These are phyloP conservation scores for Cadophora luteo-olivacea DNA, from an alignment of 2,329 filamentous ascomycete species.

Conservation along the genomic window DNA sequence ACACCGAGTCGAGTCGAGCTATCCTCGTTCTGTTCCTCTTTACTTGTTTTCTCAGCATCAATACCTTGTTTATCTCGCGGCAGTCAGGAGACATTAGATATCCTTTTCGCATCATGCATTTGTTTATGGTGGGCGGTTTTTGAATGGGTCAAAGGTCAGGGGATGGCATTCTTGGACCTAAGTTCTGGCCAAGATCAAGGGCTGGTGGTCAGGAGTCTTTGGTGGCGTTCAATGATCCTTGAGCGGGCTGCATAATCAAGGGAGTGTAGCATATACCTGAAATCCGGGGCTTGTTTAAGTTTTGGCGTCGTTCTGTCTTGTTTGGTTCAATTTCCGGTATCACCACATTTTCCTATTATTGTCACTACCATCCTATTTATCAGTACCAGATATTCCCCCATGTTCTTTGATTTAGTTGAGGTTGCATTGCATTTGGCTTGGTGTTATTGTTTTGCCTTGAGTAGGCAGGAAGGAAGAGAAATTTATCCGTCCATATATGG, in stretches of 20 bases:
- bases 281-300: not conserved
- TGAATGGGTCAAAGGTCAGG: not conserved
- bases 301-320: not conserved
- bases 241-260: slow-evolving; percentile 29
- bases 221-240: slow-evolving; percentile 24
- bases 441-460: not conserved
- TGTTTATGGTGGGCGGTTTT: slow-evolving; percentile 15
- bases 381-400: slow-evolving; percentile 25
- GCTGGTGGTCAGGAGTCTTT: slow-evolving; percentile 19
- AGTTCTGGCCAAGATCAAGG: slow-evolving; percentile 10
- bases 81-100: slow-evolving; percentile 20
- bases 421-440: slow-evolving; percentile 16
- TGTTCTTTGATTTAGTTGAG: not conserved
- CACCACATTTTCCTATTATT: not conserved
- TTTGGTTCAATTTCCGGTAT: not conserved
- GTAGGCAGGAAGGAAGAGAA: not conserved
- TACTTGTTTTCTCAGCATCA: slow-evolving; percentile 14
- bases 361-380: slow-evolving; percentile 8
- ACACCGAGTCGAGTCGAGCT: slow-evolving; percentile 4
- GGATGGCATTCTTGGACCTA: slow-evolving; percentile 12
- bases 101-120: slow-evolving; percentile 20
- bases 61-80: slow-evolving; percentile 22
- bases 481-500: not conserved
- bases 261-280: slow-evolving; percentile 26
- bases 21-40: not conserved